Evolutionary conservation across 768 basidiomycete genomes (phyloP), one percentile per base, ranked within the genome.

Genomic region (Ephemerocybe angulata): DNA sequence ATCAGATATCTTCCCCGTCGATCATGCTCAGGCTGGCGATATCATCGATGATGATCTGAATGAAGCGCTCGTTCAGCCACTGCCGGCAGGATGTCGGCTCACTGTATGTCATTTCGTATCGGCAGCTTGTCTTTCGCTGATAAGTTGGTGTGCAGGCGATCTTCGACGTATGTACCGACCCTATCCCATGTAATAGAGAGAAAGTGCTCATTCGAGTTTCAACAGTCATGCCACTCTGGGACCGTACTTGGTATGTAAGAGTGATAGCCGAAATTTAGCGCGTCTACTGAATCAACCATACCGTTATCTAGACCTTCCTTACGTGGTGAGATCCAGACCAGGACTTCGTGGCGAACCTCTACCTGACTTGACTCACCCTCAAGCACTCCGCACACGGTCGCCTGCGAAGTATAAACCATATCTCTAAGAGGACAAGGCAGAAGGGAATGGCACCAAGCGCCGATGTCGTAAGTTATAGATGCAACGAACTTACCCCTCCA

Each of bases 1-100:
- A 54, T 21, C 22, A 87, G 88, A 86, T 21, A 95, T 98, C 61
- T 98, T 86, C 65, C 96, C 96, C 0, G 66, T 94, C 19, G 96
- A 99, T 68, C 89, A 84, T 19, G 48, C 27, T 11, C 69, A 74
- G 35, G 73, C 74, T 0, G 90, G 92, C 0, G 78, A 88, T 52
- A 94, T 99, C 51, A 71, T 93, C n/a, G 96, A 83, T 62, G 80
- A 83, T 64, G 75, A 76, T 53, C 70, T 82, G 72, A 72, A 80
- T 54, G 65, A 70, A 1, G 72, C 80, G 10, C 75, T 82, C 73
- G 79, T 80, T 47, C 17, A 71, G 53, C 70, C 74, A 2, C 62
- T 83, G 2, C 79, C 80, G 4, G 21, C 62, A 1, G 77, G 78
- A 13, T 83, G 81, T 58, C 74, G 80, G 8, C 67, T 83, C 22